Evolutionary conservation across 768 basidiomycete genomes (phyloP).

Genomic region (Amanita fuliginea): DNA sequence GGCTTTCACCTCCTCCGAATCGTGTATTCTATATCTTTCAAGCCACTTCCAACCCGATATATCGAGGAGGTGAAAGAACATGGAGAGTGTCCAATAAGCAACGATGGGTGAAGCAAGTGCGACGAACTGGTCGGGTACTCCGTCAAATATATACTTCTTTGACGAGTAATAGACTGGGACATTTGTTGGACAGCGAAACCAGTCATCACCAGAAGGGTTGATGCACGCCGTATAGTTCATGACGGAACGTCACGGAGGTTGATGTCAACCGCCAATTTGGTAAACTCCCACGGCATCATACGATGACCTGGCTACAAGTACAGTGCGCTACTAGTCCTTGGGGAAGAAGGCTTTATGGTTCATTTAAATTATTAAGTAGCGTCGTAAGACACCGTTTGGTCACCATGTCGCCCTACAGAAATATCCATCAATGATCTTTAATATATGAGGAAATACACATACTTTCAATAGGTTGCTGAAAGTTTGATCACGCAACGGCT

Average conservation of each 20-base stretch:
- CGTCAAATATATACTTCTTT: conserved; percentile 34
- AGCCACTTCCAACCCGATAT: conserved; percentile 65
- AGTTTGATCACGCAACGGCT: conserved; percentile 88
- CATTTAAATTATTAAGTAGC: conserved; percentile 78
- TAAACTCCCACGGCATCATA: too few relatives aligned
- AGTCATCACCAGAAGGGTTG: conserved; percentile 20
- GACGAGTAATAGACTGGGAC: conserved; percentile 48
- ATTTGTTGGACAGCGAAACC: conserved; percentile 23
- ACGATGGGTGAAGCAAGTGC: conserved; percentile 66
- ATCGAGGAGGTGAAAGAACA: conserved; percentile 79
- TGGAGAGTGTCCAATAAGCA: conserved; percentile 76
- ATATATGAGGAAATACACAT: conserved; percentile 10
- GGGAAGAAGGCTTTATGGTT: conserved; percentile 38
- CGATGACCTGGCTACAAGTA: too few relatives aligned
- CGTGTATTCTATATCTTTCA: conserved; percentile 81
- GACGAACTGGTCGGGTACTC: conserved; percentile 59
- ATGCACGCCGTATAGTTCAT: conserved; percentile 29
- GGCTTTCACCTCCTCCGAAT: conserved; percentile 64
- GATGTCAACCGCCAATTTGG: too few relatives aligned
- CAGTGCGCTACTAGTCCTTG: too few relatives aligned
- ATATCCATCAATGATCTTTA: conserved; percentile 11
- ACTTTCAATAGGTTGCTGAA: conserved; percentile 89
- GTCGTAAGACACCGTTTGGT: conserved; percentile 92
- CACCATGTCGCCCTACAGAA: conserved; percentile 83
- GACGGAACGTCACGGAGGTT: not conserved